Evolutionary conservation across 768 basidiomycete species (phyloP).

Genomic region (Pleurotus pulmonarius): DNA sequence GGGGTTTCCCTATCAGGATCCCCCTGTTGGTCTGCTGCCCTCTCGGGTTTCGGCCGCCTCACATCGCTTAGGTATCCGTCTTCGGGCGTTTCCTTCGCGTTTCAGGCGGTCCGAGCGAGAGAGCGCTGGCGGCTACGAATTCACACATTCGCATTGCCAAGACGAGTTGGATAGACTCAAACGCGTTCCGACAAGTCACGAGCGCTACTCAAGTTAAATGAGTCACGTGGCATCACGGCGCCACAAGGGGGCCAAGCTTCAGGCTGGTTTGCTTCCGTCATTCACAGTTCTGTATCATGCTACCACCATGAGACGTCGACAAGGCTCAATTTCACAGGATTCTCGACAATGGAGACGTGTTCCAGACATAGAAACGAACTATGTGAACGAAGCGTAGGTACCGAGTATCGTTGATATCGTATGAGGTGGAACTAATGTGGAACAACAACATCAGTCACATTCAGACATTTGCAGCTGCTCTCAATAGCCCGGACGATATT

Average conservation of each 20-base stretch:
- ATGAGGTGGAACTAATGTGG: too few relatives aligned
- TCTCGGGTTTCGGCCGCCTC: not conserved
- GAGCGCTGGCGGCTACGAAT: too few relatives aligned
- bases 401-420: too few relatives aligned
- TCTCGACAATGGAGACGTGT: conserved; percentile 1
- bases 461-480: conserved; percentile 72
- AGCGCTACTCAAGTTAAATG: too few relatives aligned
- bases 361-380: conserved; percentile 41
- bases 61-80: too few relatives aligned
- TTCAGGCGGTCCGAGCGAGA: too few relatives aligned
- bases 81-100: too few relatives aligned
- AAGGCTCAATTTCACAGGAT: not conserved
- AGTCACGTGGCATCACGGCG: too few relatives aligned
- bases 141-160: too few relatives aligned
- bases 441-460: conserved; percentile 39
- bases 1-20: not conserved
- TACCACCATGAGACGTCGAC: not conserved
- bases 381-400: conserved; percentile 65
- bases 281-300: not conserved
- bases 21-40: not conserved
- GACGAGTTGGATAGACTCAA: not conserved
- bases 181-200: not conserved
- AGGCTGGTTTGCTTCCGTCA: not conserved
- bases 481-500: conserved; percentile 37
- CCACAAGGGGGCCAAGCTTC: too few relatives aligned